Evolutionary conservation across 331 rosid species (phyloP).

Genomic region (Saraca asoca): DNA sequence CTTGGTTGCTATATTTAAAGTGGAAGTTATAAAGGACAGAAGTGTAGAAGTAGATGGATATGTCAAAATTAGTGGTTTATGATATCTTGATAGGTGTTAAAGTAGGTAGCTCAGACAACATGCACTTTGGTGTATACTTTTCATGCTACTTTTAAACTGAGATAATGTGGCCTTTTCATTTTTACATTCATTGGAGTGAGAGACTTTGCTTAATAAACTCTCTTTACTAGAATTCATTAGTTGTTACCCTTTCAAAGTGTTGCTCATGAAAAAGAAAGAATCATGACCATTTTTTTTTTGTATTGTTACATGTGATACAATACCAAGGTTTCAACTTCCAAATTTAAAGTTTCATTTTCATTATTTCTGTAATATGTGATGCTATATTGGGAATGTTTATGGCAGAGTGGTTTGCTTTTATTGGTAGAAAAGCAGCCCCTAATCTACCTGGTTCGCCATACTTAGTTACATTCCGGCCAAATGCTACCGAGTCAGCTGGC

Average conservation of each 20-base stretch:
- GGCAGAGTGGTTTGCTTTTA: slow-evolving; percentile 91
- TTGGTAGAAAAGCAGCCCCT: slow-evolving; percentile 73
- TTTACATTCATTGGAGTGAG: slow-evolving; percentile 7
- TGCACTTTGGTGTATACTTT: slow-evolving; percentile 26
- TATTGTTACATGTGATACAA: slow-evolving; percentile 8
- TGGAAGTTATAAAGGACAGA: slow-evolving; percentile 10
- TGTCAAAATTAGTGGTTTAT: slow-evolving; percentile 21
- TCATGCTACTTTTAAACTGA: slow-evolving; percentile 14
- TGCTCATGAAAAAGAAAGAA: slow-evolving; percentile 4
- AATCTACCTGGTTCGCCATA: slow-evolving; percentile 78
- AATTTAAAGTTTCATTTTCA: slow-evolving; percentile 22
- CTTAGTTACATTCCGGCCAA: slow-evolving; percentile 65
- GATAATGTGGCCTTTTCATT: slow-evolving; percentile 18
- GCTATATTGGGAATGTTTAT: slow-evolving; percentile 40
- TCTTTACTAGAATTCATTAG: not conserved
- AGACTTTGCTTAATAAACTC: not conserved
- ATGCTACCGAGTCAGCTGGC: slow-evolving; percentile 55
- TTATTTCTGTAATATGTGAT: slow-evolving; percentile 22
- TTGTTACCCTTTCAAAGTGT: not conserved
- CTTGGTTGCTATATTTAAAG: slow-evolving; percentile 14
- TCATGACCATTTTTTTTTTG: slow-evolving; percentile 14
- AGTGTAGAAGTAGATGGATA: slow-evolving; percentile 10
- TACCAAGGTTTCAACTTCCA: not conserved
- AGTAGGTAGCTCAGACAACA: slow-evolving; percentile 18
- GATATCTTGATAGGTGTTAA: not conserved